Evolutionary conservation across 2,329 filamentous ascomycete genomes (phyloP).

Genomic region (Trichoderma sp.): DNA sequence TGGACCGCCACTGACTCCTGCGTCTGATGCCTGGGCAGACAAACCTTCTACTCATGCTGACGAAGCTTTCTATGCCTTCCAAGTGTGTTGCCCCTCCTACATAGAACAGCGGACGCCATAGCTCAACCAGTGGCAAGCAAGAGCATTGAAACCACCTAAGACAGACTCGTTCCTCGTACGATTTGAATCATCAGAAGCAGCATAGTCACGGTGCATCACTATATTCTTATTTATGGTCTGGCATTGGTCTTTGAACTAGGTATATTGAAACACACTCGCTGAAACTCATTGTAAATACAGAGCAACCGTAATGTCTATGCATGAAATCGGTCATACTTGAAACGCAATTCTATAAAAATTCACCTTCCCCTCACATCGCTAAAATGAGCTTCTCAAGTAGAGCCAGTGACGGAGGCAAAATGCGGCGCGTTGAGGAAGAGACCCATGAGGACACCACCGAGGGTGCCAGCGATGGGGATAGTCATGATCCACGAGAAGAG

Average conservation of each 20-base stretch:
- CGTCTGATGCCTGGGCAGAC: conserved; percentile 39
- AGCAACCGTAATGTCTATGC: conserved; percentile 8
- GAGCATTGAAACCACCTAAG: too few species aligned
- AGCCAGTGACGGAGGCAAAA: conserved; percentile 26
- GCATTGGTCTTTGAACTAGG: background rate
- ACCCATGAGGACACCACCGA: conserved; percentile 47
- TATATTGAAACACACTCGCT: background rate
- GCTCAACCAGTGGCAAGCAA: too few species aligned
- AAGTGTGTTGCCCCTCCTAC: too few species aligned
- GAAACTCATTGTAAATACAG: conserved; percentile 2
- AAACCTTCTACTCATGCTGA: too few species aligned
- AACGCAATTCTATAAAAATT: background rate
- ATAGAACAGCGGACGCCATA: too few species aligned
- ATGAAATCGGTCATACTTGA: conserved; percentile 7
- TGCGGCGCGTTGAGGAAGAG: conserved; percentile 47
- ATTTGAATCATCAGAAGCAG: too few species aligned
- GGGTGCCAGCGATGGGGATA: conserved; percentile 47
- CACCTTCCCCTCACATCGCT: too few species aligned
- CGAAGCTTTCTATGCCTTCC: too few species aligned
- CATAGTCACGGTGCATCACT: background rate
- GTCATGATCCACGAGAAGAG: conserved; percentile 62
- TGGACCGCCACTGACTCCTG: background rate
- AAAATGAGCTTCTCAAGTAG: background rate
- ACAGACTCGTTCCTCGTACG: too few species aligned
- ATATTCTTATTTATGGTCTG: background rate